Evolutionary conservation across 805 yeast genomes (phyloP), one percentile per base, ranked within the genome.

Genomic region (Candida piceae): DNA sequence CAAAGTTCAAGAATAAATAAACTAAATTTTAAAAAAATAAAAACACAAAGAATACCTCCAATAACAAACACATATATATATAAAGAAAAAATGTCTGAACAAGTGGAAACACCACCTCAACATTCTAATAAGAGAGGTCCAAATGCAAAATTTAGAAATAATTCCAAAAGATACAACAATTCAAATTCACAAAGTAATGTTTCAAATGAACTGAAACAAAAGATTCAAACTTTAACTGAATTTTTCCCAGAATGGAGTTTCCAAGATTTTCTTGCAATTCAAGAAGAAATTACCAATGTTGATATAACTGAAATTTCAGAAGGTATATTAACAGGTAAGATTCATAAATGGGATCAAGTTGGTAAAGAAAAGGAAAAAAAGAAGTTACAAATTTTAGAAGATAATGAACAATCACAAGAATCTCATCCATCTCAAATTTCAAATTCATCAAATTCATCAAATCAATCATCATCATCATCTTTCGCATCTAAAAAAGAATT

Each of bases 211-310:
- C 44, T 64, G 34, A 65, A 61, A 45, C 46, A 53, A 35, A 61
- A 73, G 57, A 67, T 76, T 41, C 63, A 63, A 36, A 76, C 84
- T 25, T 74, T 90, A 50, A 62, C 71, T 34, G 97, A 90, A 63
- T 71, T 93, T 69, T 89, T 93, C 67, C 95, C 97, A 30, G 96
- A 85, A 57, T 93, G 98, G 98, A 74, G 84, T 32, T 69, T 73
- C 37, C 95, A 84, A 20, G 98, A 93, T 58, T 76, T 93, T 57
- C 64, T 70, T 31, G 76, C 81, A 36, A 78, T 87, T 41, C 78
- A 89, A 50, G 69, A 70, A 40, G 97, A 93, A 63, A 75, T 81
- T 45, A 53, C 59, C 49, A 70, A 48, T 29, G 70, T 78, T 45
- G 88, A 84, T 57, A 69, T 88, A 48, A 94, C 83, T 56, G 72